These are phyloP conservation scores for Neobulgaria alba DNA, from an alignment of 2,329 filamentous ascomycete genomes.

Conservation along the genomic window DNA sequence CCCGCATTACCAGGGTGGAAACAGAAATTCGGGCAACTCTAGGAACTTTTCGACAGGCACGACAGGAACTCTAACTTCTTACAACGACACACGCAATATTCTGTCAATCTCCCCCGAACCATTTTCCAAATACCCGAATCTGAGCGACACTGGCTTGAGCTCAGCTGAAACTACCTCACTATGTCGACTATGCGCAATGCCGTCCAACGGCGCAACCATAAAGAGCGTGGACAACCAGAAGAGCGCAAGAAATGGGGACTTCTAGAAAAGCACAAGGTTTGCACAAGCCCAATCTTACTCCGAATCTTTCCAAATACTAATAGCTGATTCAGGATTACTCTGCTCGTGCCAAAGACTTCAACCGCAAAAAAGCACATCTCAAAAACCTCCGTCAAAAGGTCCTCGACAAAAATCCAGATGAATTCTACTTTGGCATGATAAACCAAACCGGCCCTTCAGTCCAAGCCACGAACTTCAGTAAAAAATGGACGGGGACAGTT, in stretches of 20 bases:
- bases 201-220: conserved; percentile 75
- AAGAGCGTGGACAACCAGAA: conserved; percentile 79
- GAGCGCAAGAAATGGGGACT: conserved; percentile 82
- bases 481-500: conserved; percentile 47
- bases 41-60: neutral
- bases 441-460: conserved; percentile 40
- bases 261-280: conserved; percentile 88
- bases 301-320: conserved; percentile 2
- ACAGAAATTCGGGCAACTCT: neutral
- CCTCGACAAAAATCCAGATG: conserved; percentile 60
- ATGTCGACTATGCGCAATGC: conserved; percentile 56
- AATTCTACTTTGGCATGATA: conserved; percentile 66
- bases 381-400: conserved; percentile 53
- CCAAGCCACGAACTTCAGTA: conserved; percentile 39
- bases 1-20: neutral
- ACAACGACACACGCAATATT: neutral
- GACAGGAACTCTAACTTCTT: neutral
- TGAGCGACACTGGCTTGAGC: too few relatives aligned
- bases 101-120: too few relatives aligned
- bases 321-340: conserved; percentile 47
- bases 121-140: too few relatives aligned
- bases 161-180: too few relatives aligned
- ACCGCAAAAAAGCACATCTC: conserved; percentile 52
- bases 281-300: neutral
- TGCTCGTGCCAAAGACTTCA: conserved; percentile 56